Conservation (phyloP, 257 asterid genomes). For the Forsythia viridissima region DNA sequence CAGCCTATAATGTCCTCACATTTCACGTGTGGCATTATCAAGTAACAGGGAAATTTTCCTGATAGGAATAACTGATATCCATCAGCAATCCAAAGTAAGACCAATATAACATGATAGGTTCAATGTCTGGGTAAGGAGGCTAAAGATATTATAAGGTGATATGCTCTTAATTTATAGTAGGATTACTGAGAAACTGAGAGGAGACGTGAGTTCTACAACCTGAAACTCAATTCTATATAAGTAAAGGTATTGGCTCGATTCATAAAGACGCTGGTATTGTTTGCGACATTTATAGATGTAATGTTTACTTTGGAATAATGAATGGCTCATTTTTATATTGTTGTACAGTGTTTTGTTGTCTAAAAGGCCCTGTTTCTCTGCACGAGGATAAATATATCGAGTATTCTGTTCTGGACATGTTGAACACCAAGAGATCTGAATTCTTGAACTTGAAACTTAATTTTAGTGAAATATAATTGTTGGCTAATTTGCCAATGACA, state of each 20-base stretch:
- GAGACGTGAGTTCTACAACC: not conserved
- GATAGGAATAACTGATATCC: conserved; percentile 2
- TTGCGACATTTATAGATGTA: not conserved
- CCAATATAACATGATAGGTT: not conserved
- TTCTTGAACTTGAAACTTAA: not conserved
- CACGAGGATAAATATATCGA: too few relatives aligned
- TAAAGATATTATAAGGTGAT: not conserved
- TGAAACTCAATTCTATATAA: conserved; percentile 6
- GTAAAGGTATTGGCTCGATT: not conserved
- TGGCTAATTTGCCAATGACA: not conserved
- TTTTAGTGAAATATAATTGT: not conserved
- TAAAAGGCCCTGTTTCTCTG: too few relatives aligned
- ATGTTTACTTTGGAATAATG: not conserved
- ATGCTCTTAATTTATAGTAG: not conserved
- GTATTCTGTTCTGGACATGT: not conserved
- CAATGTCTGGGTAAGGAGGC: not conserved
- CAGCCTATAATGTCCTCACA: too few relatives aligned
- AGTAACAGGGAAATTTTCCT: not conserved
- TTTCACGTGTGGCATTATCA: too few relatives aligned
- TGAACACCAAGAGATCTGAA: not conserved
- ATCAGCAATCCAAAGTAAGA: conserved; percentile 9
- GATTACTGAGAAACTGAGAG: not conserved
- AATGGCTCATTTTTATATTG: not conserved
- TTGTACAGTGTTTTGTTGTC: too few relatives aligned
- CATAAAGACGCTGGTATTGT: not conserved